Evolutionary conservation across 768 basidiomycete species (phyloP).

Genomic region (Panellus pusillus): DNA sequence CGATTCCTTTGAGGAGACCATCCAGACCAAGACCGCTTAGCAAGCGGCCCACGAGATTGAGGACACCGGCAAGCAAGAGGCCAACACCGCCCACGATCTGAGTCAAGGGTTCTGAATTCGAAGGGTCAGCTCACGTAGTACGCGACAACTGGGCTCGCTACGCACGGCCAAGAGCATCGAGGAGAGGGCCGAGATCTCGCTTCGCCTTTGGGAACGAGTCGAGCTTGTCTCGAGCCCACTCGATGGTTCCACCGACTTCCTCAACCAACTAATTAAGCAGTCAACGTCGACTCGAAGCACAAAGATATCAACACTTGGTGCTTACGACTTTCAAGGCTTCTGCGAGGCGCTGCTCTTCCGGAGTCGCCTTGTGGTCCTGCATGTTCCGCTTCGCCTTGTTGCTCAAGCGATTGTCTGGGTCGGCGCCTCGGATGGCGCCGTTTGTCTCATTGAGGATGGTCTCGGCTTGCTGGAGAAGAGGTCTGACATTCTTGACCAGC

Average conservation of each 20-base stretch:
- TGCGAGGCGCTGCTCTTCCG: conserved; percentile 39
- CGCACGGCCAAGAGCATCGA: conserved; percentile 38
- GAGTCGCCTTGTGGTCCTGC: conserved; percentile 37
- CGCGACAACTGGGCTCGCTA: background rate
- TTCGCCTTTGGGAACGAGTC: conserved; percentile 39
- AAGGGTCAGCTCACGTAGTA: background rate
- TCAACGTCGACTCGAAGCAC: background rate
- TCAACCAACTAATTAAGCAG: conserved; percentile 29
- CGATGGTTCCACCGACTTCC: conserved; percentile 38
- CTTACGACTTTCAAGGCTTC: conserved; percentile 37
- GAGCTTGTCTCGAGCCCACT: conserved; percentile 39
- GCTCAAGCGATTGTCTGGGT: conserved; percentile 35
- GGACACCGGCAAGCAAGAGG: conserved; percentile 35
- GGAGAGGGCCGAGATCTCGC: conserved; percentile 36
- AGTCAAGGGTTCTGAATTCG: conserved; percentile 31
- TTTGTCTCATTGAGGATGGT: conserved; percentile 39
- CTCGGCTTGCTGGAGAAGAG: conserved; percentile 38
- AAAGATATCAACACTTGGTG: background rate
- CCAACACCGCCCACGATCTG: conserved; percentile 41
- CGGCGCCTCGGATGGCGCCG: conserved; percentile 36
- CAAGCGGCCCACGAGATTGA: conserved; percentile 35
- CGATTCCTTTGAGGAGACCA: conserved; percentile 32
- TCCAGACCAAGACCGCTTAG: conserved; percentile 35
- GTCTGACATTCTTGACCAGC: conserved; percentile 36
- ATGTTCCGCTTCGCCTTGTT: conserved; percentile 35